Base-by-base conservation (phyloP, 441 rosid species). In the Jatropha podagrica region DNA sequence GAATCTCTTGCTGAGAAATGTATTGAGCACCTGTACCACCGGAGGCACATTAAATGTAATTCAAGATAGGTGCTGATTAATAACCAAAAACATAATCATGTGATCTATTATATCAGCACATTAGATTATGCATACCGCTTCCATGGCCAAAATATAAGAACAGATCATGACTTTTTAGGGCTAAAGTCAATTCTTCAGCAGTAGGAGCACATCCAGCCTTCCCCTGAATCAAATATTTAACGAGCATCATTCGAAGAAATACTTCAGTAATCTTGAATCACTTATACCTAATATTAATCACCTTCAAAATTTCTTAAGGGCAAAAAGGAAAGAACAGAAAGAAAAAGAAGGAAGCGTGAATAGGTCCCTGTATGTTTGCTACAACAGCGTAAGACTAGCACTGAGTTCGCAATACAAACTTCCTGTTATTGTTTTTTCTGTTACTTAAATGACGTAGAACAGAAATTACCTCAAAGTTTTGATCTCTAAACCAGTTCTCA, bases 131-230 rank as follows among this genome's bases (percentile, higher is more conserved):
- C 89, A 72, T 92, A 94, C 98, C 97, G 81, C 97, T 90, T 84
- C 98, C 96, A 79, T 96, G 99, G 76, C 97, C 98, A 54, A 96
- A 87, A 80, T 92, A 96, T 63, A 96, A 81, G 80, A 88, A 96
- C 46, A 96, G 97, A 82, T 96, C 99, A 72, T 92, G 97, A 55
- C 66, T 90, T 85, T 85, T 81, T 84, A 96, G 83, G 74, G 97
- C 96, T 67, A 80, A 78, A 77, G 90, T 80, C 84, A 91, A 80
- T 78, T 96, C 97, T 85, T 86, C 86, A 26, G 89, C 80, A 56
- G 88, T 82, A 14, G 98, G 98, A 52, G 82, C 91, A 72, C 85
- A 83, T 73, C 98, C 98, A 69, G 91, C 96, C 82, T 85, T 94
- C 51, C 99, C 98, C 98, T 96, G 85, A 37, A 70, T 69, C 52